Evolutionary conservation across 257 asterid species (phyloP), one percentile per base, ranked within the genome.

Genomic region (Ligustrum vulgare): DNA sequence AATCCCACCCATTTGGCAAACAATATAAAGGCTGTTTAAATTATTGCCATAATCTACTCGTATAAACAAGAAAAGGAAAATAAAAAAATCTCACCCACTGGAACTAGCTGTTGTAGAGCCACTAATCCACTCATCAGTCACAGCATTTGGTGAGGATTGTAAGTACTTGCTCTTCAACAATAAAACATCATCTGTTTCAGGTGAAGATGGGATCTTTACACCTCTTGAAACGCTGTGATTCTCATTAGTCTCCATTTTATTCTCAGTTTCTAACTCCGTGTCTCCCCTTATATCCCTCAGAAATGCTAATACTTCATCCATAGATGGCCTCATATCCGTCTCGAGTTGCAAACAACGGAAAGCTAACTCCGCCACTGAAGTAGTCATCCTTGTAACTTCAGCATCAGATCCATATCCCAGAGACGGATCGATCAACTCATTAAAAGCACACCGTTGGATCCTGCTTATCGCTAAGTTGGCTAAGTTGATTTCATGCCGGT

Each of bases 291-390:
- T 79, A 4, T 66, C 86, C 77, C 70, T 80, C 23, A 88, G 67
- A 60, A 22, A 3, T 11, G 37, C 69, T 70, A 88, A 16, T 28
- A 86, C 85, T 80, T 88, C 89, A 13, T 79, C 85, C 91, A 88
- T 88, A 3, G 84, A 73, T 4, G 93, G 91, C 77, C 93, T 84
- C 78, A 75, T 25, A 2, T 88, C 91, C 78, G 77, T 88, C 16
- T 86, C 88, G 16, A 22, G 74, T 65, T 86, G 91, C 84, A 88
- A 73, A 66, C 91, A 88, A 43, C 81, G 77, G 41, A 88, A 86
- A 36, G 89, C 89, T 70, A 88, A 54, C 86, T 84, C 90, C 0
- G 90, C 87, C 51, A 88, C 93, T n/a, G 79, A 66, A 25, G 72
- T 82, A 45, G 83, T 77, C 93, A 84, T 82, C 73, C 86, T 86